These are phyloP conservation scores for Boletus insuetus DNA, from an alignment of 768 basidiomycete species.

Conservation along the genomic window DNA sequence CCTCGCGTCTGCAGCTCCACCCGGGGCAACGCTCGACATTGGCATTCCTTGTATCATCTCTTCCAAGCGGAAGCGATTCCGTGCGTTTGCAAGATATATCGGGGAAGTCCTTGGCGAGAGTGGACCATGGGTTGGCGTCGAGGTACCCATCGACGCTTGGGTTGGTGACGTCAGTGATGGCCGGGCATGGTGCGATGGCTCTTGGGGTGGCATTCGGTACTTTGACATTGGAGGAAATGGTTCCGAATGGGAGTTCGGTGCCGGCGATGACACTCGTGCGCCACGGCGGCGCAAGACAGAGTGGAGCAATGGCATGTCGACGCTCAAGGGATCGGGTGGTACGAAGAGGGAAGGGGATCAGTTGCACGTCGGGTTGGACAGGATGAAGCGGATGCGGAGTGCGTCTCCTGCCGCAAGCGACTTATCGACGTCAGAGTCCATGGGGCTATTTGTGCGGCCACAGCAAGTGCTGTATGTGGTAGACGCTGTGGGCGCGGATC, in stretches of 20 bases:
- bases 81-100: slow-evolving; percentile 84
- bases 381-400: slow-evolving; percentile 60
- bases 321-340: slow-evolving; percentile 34
- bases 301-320: slow-evolving; percentile 31
- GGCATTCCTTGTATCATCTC: slow-evolving; percentile 91
- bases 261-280: slow-evolving; percentile 37
- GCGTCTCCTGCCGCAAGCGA: slow-evolving; percentile 65
- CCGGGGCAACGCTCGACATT: slow-evolving; percentile 74
- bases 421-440: slow-evolving; percentile 57
- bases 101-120: slow-evolving; percentile 79
- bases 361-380: slow-evolving; percentile 36
- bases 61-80: slow-evolving; percentile 78
- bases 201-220: slow-evolving; percentile 77
- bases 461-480: slow-evolving; percentile 87
- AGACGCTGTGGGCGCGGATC: slow-evolving; percentile 70
- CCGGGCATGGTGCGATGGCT: slow-evolving; percentile 86
- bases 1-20: slow-evolving; percentile 21
- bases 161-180: slow-evolving; percentile 50
- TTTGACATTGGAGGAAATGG: slow-evolving; percentile 68
- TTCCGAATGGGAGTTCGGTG: slow-evolving; percentile 64
- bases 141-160: slow-evolving; percentile 69
- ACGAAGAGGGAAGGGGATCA: slow-evolving; percentile 60
- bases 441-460: slow-evolving; percentile 79
- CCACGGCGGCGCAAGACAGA: slow-evolving; percentile 24
- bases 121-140: slow-evolving; percentile 90